phyloP scores from a whole-genome alignment of 306 rosid genomes.

The Vachellia collinsii region DNA sequence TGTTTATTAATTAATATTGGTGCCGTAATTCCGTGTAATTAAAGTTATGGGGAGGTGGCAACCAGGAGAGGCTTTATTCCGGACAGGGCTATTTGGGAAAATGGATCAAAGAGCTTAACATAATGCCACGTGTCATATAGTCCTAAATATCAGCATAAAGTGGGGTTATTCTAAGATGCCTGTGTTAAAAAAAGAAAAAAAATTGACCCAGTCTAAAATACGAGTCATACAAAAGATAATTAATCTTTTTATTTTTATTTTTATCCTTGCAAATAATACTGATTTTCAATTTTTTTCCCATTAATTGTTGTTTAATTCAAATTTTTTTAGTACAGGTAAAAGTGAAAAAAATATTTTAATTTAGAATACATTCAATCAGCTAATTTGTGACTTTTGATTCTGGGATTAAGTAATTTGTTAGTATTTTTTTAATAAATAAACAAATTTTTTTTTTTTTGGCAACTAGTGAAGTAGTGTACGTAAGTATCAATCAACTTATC shows the following conservation, averaged over 20 bases:
- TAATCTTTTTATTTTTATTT: too few species aligned
- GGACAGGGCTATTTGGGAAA: conserved; percentile 13
- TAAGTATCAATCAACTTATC: neutral
- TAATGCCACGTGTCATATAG: neutral
- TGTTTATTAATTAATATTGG: neutral
- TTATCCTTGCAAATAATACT: too few species aligned
- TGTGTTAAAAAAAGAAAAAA: too few species aligned
- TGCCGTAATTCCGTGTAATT: neutral
- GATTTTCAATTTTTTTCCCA: too few species aligned
- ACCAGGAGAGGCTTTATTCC: conserved; percentile 17
- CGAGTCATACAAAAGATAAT: too few species aligned
- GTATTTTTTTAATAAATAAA: neutral
- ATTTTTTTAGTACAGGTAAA: too few species aligned
- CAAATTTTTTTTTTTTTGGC: neutral
- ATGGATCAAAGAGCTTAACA: neutral
- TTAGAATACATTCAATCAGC: too few species aligned
- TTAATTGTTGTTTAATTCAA: too few species aligned
- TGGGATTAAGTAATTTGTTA: neutral
- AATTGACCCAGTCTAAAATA: too few species aligned
- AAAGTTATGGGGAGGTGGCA: neutral
- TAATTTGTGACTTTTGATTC: too few species aligned
- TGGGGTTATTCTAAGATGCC: neutral
- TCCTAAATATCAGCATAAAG: neutral
- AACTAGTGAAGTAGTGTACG: neutral
- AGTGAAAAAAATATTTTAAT: too few species aligned